Conservation (phyloP, 2,329 filamentous ascomycete species). For the Sarocladium brachiariae region DNA sequence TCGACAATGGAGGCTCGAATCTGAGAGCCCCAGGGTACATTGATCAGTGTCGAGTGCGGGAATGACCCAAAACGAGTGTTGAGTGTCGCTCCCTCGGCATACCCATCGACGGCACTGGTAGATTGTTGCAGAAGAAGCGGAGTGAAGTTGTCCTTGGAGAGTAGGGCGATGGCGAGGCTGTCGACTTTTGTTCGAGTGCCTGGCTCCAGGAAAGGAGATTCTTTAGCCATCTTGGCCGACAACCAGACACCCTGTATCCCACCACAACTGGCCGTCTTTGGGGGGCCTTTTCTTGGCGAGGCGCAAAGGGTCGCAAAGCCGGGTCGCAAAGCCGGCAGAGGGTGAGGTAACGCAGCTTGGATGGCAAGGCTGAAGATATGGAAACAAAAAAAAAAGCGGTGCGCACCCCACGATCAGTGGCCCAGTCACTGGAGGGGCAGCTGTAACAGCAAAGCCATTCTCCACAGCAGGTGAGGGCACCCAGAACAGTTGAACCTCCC, state of each 20-base stretch:
- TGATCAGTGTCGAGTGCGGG: conserved; percentile 69
- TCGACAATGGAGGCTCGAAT: conserved; percentile 84
- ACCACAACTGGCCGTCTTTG: too few relatives aligned
- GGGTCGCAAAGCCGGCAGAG: too few relatives aligned
- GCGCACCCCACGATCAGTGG: conserved; percentile 3
- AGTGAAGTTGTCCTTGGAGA: conserved; percentile 79
- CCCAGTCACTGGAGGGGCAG: too few relatives aligned
- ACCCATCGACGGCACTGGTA: conserved; percentile 60
- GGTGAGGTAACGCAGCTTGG: too few relatives aligned
- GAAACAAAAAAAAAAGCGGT: neutral
- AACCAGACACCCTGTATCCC: too few relatives aligned
- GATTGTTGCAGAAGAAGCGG: conserved; percentile 62
- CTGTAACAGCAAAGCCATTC: too few relatives aligned
- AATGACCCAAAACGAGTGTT: conserved; percentile 95
- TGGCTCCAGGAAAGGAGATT: conserved; percentile 74
- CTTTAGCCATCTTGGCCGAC: neutral
- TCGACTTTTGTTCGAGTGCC: conserved; percentile 54
- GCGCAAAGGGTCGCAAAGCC: neutral
- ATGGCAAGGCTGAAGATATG: conserved; percentile 3
- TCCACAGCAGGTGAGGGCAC: too few relatives aligned
- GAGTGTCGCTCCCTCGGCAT: conserved; percentile 69
- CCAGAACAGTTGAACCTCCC: too few relatives aligned
- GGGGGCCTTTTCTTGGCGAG: too few relatives aligned
- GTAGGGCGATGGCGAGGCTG: conserved; percentile 73
- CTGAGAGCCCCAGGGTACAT: conserved; percentile 84